A percentile compares a stretch with the other conserved stretches of the same genome.
Conservation (phyloP, 345 rosid genomes). For the Euphorbia peplus region DNA sequence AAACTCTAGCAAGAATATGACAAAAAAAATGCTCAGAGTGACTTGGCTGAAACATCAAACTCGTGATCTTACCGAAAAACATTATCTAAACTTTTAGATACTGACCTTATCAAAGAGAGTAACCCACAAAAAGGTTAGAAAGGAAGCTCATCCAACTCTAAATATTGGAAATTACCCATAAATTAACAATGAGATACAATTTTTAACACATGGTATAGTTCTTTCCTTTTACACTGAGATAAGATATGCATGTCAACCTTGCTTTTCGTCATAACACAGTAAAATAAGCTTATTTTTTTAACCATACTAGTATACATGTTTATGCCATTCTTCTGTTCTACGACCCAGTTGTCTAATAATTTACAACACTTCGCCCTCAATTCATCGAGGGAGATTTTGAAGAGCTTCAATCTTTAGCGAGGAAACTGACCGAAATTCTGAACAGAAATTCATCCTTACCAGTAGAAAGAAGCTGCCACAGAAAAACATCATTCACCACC, state of each 20-base stretch:
- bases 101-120: no score
- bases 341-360: background rate
- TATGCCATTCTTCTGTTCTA: background rate
- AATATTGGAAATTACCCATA: no score
- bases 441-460: background rate
- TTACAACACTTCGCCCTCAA: background rate
- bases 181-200: no score
- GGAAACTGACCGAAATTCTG: background rate
- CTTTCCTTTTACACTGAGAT: background rate
- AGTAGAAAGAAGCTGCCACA: background rate
- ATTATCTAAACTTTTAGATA: no score
- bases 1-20: no score
- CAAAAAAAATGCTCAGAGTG: no score
- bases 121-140: no score
- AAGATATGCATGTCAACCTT: background rate
- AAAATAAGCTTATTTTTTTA: background rate
- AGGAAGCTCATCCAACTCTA: no score
- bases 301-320: background rate
- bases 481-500: background rate
- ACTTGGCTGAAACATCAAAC: no score
- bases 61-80: no score
- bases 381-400: background rate
- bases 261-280: background rate
- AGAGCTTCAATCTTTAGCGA: background rate
- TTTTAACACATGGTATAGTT: no score